Base-by-base conservation (phyloP, 306 rosid genomes). In the Glycine tomentella region DNA sequence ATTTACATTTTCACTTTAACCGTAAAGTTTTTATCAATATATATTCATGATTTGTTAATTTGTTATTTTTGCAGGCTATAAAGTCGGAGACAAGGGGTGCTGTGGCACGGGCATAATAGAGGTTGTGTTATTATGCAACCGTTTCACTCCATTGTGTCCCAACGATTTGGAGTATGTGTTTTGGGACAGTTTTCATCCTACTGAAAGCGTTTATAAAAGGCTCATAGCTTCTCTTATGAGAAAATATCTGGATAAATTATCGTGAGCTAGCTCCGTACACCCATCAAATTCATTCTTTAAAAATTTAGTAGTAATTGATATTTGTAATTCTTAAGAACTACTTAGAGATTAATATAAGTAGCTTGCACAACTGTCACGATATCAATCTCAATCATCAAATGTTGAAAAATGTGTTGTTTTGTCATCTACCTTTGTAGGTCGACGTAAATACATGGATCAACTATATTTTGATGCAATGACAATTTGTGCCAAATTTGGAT, bases 171-270 rank as follows among this genome's bases (percentile, higher is more conserved):
- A 84, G 6, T 69, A 87, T 65, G 86, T 91, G 0, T 91, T 91
- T 64, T 91, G 92, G 93, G 97, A 90, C 34, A 90, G 94, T 81
- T 91, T 82, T 70, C 93, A 90, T 55, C 97, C 93, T 12, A 90
- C 93, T 0, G 90, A 91, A n/a, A 44, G 25, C 2, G 62, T 40
- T 63, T 80, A 80, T 75, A 62, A 11, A 63, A 17, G 51, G 31
- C 83, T 91, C 3, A 64, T 88, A 31, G n/a, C 61, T n/a, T 45
- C 74, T 49, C 0, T 86, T n/a, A 34, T 91, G 33, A 6, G 0
- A 5, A 86, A 84, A 66, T 80, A 82, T 50, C 0, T 91, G 12
- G 0, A 16, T 33, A 1, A 59, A 0, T 83, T 89, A 69, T 0
- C 70, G 0, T 74, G 77, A 73, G 17, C 42, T n/a, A 8, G 0